phyloP scores from a whole-genome alignment of 345 rosid genomes.

The Psidium guajava region DNA sequence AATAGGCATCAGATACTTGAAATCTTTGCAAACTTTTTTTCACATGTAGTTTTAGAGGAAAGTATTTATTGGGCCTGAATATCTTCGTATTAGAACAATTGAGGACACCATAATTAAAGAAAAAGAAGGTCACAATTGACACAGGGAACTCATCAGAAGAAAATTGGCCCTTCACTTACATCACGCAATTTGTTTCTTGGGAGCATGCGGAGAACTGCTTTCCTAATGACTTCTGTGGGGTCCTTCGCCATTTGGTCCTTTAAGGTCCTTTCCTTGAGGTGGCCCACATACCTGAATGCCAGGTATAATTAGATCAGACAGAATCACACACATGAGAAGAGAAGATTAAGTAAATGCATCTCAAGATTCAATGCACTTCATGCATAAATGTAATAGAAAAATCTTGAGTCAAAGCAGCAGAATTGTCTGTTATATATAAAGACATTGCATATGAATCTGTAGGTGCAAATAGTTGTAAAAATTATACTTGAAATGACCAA shows the following conservation, averaged over 20 bases:
- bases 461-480: not conserved
- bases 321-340: not conserved
- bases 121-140: not conserved
- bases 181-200: conserved; percentile 92
- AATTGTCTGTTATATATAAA: not conserved
- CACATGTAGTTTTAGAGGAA: not conserved
- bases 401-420: not conserved
- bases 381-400: not conserved
- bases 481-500: not conserved
- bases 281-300: conserved; percentile 60
- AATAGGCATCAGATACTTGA: not conserved
- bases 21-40: not conserved
- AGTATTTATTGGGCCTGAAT: not conserved
- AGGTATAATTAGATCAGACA: not conserved
- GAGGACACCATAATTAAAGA: not conserved
- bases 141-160: not conserved
- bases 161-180: conserved; percentile 28
- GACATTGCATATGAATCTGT: not conserved
- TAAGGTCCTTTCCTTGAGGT: conserved; percentile 88
- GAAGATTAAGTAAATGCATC: not conserved
- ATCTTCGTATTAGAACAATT: not conserved
- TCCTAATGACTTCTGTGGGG: conserved; percentile 95
- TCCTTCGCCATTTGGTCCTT: conserved; percentile 93
- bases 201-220: conserved; percentile 96
- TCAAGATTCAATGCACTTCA: not conserved